Evolutionary conservation across 176 grass and related monocot genomes (phyloP).

Genomic region (Ensete ventricosum): DNA sequence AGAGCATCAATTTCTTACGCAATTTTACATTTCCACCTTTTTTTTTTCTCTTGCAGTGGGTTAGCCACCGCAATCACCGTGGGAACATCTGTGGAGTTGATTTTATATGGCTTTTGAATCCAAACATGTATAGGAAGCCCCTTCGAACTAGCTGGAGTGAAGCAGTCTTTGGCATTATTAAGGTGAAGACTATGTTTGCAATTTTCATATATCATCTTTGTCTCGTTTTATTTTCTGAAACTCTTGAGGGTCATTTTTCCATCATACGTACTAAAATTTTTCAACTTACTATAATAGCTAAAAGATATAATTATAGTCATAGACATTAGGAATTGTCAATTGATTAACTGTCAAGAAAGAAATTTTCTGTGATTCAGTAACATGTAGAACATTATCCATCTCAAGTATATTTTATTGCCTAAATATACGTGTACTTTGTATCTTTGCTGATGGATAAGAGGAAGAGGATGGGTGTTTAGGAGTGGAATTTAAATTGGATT

Average conservation of each 20-base stretch:
- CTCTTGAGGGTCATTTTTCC: not conserved
- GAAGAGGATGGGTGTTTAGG: not conserved
- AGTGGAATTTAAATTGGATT: not conserved
- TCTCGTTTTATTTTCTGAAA: not conserved
- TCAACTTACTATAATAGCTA: not conserved
- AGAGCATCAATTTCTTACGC: slow-evolving; percentile 9
- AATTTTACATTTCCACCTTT: slow-evolving; percentile 15
- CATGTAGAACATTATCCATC: not conserved
- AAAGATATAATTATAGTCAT: not conserved
- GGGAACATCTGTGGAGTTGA: slow-evolving; percentile 91
- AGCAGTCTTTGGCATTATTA: slow-evolving; percentile 85
- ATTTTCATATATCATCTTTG: not conserved
- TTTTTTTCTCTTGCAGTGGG: slow-evolving; percentile 42
- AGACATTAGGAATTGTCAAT: not conserved
- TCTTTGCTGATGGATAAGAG: not conserved
- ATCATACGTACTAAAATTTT: not conserved
- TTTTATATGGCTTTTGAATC: slow-evolving; percentile 96
- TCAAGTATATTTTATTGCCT: not conserved
- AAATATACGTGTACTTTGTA: not conserved
- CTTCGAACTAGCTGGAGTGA: slow-evolving; percentile 91
- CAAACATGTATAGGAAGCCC: slow-evolving; percentile 56
- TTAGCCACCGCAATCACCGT: slow-evolving; percentile 87
- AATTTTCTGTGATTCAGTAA: not conserved
- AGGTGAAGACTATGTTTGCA: slow-evolving; percentile 39
- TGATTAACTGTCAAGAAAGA: not conserved